phyloP scores from a whole-genome alignment of 2,329 filamentous ascomycete species.

The Clarireedia monteithiana region DNA sequence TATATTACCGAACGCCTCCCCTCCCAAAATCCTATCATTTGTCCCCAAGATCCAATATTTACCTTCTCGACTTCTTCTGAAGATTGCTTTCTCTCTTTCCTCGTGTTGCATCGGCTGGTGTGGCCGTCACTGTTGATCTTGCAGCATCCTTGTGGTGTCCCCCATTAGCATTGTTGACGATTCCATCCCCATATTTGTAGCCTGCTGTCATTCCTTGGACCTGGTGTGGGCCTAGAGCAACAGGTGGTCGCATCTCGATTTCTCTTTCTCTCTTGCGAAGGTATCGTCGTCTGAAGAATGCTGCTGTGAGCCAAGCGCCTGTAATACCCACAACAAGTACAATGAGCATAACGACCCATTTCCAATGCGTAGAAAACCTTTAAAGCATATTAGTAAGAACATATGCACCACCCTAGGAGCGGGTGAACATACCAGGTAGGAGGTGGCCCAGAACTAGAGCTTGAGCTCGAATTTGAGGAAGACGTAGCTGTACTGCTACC shows the following conservation, averaged over 20 bases:
- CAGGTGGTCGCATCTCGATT: slow-evolving; percentile 30
- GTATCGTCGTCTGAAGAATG: slow-evolving; percentile 67
- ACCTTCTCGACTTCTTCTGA: slow-evolving; percentile 14
- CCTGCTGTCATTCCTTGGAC: slow-evolving; percentile 25
- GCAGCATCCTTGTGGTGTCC: slow-evolving; percentile 16
- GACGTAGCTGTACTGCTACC: slow-evolving; percentile 7
- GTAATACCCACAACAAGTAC: slow-evolving; percentile 63
- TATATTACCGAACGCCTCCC: background rate
- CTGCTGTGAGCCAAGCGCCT: slow-evolving; percentile 57
- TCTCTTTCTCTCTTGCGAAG: slow-evolving; percentile 57
- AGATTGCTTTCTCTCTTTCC: slow-evolving; percentile 16
- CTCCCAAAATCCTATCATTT: background rate
- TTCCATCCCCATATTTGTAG: slow-evolving; percentile 17
- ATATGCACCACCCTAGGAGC: too few relatives aligned
- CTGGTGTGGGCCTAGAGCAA: slow-evolving; percentile 32
- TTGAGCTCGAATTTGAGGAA: slow-evolving; percentile 8
- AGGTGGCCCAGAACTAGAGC: slow-evolving; percentile 5
- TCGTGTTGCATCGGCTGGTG: slow-evolving; percentile 10
- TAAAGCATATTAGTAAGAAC: background rate
- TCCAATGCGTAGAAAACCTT: slow-evolving; percentile 63
- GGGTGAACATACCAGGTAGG: slow-evolving; percentile 13
- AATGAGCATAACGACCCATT: slow-evolving; percentile 78
- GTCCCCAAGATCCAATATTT: background rate
- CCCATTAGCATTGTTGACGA: slow-evolving; percentile 8
- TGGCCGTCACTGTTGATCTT: slow-evolving; percentile 4